Percentiles rank a stretch among this genome's conserved stretches.
These are phyloP conservation scores for Cladosporium sp. DNA, from an alignment of 2,329 filamentous ascomycete genomes.

Conservation along the genomic window DNA sequence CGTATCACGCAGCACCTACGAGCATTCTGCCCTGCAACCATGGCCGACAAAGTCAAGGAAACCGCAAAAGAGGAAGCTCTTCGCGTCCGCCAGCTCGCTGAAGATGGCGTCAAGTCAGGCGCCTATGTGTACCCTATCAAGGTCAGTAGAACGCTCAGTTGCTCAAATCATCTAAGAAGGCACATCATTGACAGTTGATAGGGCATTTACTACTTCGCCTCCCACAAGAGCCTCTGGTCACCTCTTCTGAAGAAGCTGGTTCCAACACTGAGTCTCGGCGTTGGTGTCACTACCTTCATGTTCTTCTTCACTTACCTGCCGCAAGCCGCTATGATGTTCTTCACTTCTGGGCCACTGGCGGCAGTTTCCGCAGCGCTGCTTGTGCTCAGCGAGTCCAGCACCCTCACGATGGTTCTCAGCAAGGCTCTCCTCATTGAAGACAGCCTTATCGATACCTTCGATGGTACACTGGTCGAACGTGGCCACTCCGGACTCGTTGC, in stretches of 20 bases:
- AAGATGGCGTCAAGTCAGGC: slow-evolving; percentile 68
- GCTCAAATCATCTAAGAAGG: no score
- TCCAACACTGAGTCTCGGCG: slow-evolving; percentile 64
- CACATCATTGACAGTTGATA: slow-evolving; percentile 24
- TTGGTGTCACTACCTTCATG: slow-evolving; percentile 58
- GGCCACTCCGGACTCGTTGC: slow-evolving; percentile 61
- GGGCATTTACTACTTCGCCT: slow-evolving; percentile 59
- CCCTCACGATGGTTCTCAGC: slow-evolving; percentile 50
- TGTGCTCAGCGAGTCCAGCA: slow-evolving; percentile 51
- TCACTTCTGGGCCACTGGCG: slow-evolving; percentile 79
- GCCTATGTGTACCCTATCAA: slow-evolving; percentile 85
- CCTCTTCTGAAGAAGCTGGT: slow-evolving; percentile 55
- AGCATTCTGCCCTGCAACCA: background rate
- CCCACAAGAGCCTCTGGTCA: slow-evolving; percentile 55
- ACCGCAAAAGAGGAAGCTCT: slow-evolving; percentile 66
- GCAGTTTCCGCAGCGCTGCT: slow-evolving; percentile 69
- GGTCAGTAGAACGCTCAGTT: slow-evolving; percentile 33
- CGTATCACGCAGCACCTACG: background rate
- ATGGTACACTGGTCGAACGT: slow-evolving; percentile 60
- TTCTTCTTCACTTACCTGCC: slow-evolving; percentile 84
- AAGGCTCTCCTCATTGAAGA: slow-evolving; percentile 76
- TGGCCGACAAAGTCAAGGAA: slow-evolving; percentile 47
- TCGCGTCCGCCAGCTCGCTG: slow-evolving; percentile 59
- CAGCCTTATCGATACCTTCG: slow-evolving; percentile 82
- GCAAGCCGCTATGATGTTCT: slow-evolving; percentile 74